These are phyloP conservation scores for Tricladium varicosporioides DNA, from an alignment of 2,329 filamentous ascomycete species.

Conservation along the genomic window DNA sequence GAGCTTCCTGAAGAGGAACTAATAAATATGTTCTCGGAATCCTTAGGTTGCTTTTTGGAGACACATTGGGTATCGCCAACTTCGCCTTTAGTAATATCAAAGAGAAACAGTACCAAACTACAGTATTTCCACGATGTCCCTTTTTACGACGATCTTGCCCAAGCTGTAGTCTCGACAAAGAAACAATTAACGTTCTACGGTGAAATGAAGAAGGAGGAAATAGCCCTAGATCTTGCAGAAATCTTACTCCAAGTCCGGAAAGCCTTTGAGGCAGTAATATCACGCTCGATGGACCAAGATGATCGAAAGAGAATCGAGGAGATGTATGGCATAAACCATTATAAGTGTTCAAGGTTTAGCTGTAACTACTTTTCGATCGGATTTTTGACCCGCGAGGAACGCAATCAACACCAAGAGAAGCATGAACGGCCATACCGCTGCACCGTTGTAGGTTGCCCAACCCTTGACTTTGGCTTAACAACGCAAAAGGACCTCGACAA, in stretches of 20 bases:
- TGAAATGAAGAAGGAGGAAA: constrained; percentile 1
- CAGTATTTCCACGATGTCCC: background rate
- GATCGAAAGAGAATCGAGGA: background rate
- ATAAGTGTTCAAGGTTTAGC: constrained; percentile 4
- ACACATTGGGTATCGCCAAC: background rate
- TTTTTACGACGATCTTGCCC: constrained; percentile 9
- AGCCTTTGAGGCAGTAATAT: background rate
- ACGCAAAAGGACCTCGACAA: background rate
- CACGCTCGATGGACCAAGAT: background rate
- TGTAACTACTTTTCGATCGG: constrained; percentile 6
- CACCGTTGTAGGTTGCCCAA: constrained; percentile 5
- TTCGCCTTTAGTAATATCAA: background rate
- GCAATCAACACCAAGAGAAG: constrained; percentile 1
- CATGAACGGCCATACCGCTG: constrained; percentile 5
- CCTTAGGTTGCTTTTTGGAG: constrained; percentile 7
- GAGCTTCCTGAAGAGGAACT: background rate
- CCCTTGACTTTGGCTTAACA: constrained; percentile 3
- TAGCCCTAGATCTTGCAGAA: background rate
- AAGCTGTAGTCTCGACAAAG: background rate
- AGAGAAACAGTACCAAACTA: constrained; percentile 1
- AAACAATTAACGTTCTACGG: constrained; percentile 1
- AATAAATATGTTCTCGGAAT: background rate
- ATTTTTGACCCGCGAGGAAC: background rate
- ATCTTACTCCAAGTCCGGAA: background rate
- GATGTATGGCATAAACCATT: constrained; percentile 2